Base-by-base conservation (phyloP, 2,329 filamentous ascomycete species). In the Zalaria obscura region DNA sequence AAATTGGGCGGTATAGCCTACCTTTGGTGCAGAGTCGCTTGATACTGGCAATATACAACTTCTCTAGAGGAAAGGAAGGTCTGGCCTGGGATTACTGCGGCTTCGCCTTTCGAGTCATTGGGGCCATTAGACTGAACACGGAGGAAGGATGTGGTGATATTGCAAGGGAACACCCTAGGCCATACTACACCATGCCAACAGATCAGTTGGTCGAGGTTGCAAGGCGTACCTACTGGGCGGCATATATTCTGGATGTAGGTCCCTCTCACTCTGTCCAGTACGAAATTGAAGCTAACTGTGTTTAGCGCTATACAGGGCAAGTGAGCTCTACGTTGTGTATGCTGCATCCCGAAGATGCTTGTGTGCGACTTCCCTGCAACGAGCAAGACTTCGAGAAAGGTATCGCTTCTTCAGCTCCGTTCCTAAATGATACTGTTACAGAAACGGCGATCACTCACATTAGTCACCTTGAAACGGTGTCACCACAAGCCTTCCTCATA, bases 211-310 rank as follows among this genome's bases (percentile, higher is more conserved):
- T 72, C 25, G 82, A 87, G 58, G 79, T 78, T 50, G 70, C 76
- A 45, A 70, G 80, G 47, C 69, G 82, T 42, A 84, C 79, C 0
- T 80, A 84, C 52, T 87, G 80, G 80, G 74, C 76, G 27, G 71
- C 76, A 40, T 83, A 79, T 49, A 62, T 84, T 50, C 70, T 83
- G 56, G 82, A 86, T 59, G 69, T 72, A 58, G 64, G 68, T 62
- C 48, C 26, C 27, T 36, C 7, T 7, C 7, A n/a, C 29, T 32
- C 7, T 32, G 7, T 7, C 29, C 7, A 7, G n/a, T 32, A 7
- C 7, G 7, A 7, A n/a, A n/a, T 7, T n/a, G 29, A 32, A n/a
- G 29, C 29, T 32, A 32, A 32, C n/a, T 7, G 29, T 7, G n/a
- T 7, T 7, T 32, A 32, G 29, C n/a, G 29, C 29, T 32, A 32